Evolutionary conservation across 176 grass and related monocot species (phyloP), one percentile per base, ranked within the genome.

Genomic region (Carex scoparia): DNA sequence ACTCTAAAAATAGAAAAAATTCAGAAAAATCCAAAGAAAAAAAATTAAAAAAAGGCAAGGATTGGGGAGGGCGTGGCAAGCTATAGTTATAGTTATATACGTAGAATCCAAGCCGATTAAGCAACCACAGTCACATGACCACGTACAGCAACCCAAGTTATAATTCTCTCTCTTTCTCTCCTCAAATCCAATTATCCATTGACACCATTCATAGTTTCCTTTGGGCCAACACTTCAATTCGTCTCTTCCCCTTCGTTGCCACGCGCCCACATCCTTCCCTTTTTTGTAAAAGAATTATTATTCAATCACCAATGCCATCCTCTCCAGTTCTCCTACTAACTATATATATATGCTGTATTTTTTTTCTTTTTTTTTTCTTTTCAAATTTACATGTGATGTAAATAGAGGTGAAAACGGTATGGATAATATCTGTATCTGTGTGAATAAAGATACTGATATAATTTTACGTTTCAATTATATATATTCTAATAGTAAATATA

Each of bases 191-290:
- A 54, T 76, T 31, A 54, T 53, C 74, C 12, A 15, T 33, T 54
- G 46, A 31, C 51, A 57, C 51, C 14, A 6, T 56, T 78, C 13
- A 23, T 23, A 23, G 1, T 14, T 32, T 78, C 73, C 32, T 55
- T 77, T 31, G 46, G 5, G 49, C 23, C 37, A 53, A 53, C 73
- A 32, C 27, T 56, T 56, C 48, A 7, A 56, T 83, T 83, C 40
- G 12, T 60, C 42, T 53, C 62, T 55, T 83, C 44, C 61, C 61
- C 12, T 53, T 67, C 11, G 0, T 68, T 53, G 81, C 81, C 81
- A 83, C 81, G 62, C 40, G 80, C 61, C 61, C 61, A 44, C 10
- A 4, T 27, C 31, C 58, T 69, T 68, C 69, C 40, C 62, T 83
- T 10, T 53, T 83, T 53, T 49, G 42, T 40, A 18, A 55, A 81